A percentile compares a stretch with the other conserved stretches of the same genome.
Conservation (phyloP, 1,139 yeast species). For the Yamadazyma membranifaciens region DNA sequence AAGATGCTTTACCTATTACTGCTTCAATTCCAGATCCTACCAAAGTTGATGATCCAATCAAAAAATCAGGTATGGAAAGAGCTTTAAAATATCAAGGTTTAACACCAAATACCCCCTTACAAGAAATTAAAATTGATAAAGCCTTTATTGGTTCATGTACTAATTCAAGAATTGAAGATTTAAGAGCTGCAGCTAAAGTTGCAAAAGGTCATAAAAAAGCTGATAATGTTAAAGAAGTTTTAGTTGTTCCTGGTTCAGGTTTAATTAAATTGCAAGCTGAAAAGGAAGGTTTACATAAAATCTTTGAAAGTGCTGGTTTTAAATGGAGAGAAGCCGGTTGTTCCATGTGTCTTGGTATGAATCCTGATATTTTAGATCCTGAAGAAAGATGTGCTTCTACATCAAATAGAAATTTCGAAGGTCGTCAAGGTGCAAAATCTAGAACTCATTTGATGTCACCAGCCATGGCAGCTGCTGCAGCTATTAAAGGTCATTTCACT, state of each 20-base stretch:
- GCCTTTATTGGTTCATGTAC: conserved; percentile 98
- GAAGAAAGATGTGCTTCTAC: conserved; percentile 98
- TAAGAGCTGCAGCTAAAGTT: conserved; percentile 91
- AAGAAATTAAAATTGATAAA: conserved; percentile 76
- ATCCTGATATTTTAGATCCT: conserved; percentile 93
- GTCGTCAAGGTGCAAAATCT: conserved; percentile 97
- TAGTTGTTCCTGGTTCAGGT: conserved; percentile 98
- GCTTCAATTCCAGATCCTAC: conserved; percentile 89
- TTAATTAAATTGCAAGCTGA: conserved; percentile 92
- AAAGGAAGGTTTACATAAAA: conserved; percentile 87
- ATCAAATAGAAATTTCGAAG: conserved; percentile 97
- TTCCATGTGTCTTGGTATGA: conserved; percentile 99
- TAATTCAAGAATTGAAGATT: conserved; percentile 94
- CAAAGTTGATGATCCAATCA: conserved; percentile 66
- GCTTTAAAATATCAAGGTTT: conserved; percentile 93
- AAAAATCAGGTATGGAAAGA: conserved; percentile 82
- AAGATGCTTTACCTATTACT: conserved; percentile 94
- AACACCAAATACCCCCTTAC: conserved; percentile 74
- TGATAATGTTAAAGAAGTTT: conserved; percentile 70
- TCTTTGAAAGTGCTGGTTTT: conserved; percentile 89
- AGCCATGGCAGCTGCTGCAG: conserved; percentile 99
- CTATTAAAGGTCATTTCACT: conserved; percentile 83
- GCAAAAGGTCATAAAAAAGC: conserved; percentile 92
- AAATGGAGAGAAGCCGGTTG: conserved; percentile 99
- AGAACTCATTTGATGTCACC: conserved; percentile 98